Evolutionary conservation across 2,329 filamentous ascomycete genomes (phyloP).

Genomic region (Periconia sp.): DNA sequence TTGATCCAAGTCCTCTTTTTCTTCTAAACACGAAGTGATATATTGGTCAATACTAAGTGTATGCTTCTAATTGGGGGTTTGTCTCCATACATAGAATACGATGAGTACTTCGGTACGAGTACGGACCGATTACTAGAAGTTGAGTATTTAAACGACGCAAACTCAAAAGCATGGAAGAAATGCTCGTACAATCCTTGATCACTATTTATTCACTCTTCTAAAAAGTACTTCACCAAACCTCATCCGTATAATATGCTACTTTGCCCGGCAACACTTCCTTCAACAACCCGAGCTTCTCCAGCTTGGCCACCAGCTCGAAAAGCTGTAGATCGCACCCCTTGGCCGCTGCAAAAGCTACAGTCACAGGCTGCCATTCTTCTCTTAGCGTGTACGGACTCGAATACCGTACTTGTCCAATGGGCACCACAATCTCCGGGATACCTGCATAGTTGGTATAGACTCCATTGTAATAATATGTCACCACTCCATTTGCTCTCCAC

Average conservation of each 20-base stretch:
- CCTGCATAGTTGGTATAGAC: constrained; percentile 10
- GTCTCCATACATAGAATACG: too few species aligned
- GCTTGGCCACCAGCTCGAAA: constrained; percentile 9
- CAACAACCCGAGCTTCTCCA: not conserved
- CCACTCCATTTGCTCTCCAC: not conserved
- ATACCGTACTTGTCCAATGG: constrained; percentile 11
- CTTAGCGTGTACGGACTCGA: constrained; percentile 7
- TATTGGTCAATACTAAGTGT: too few species aligned
- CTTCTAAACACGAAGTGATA: too few species aligned
- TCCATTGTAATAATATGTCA: constrained; percentile 3
- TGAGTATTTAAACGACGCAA: too few species aligned
- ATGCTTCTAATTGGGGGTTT: too few species aligned
- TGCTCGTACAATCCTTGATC: too few species aligned
- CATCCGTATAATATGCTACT: constrained; percentile 12
- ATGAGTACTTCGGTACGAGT: too few species aligned
- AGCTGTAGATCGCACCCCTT: constrained; percentile 11
- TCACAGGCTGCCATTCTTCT: constrained; percentile 12
- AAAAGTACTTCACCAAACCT: constrained; percentile 7
- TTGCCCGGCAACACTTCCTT: constrained; percentile 5
- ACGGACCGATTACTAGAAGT: too few species aligned
- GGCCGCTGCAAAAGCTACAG: constrained; percentile 13
- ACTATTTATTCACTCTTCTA: too few species aligned
- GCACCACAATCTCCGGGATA: constrained; percentile 13
- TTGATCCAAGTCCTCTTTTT: too few species aligned
- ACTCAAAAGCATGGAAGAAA: too few species aligned